These are phyloP conservation scores for Aspergillus versicolor DNA, from an alignment of 2,329 filamentous ascomycete species.

Conservation along the genomic window DNA sequence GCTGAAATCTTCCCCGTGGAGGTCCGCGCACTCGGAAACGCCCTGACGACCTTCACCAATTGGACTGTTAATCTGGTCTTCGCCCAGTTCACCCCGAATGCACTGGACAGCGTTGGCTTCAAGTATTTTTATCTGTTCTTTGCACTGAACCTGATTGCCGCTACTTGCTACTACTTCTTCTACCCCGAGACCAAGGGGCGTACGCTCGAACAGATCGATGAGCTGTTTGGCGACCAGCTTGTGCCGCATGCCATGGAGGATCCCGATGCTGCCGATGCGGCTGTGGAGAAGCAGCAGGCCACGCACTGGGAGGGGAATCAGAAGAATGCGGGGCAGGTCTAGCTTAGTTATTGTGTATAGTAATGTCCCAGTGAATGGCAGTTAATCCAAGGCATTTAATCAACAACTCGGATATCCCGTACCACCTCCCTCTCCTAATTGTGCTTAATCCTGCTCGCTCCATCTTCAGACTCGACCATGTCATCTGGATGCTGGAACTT, in stretches of 20 bases:
- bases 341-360: background rate
- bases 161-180: constrained; percentile 15
- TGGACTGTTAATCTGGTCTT: constrained; percentile 51
- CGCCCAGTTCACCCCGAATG: constrained; percentile 50
- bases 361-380: too few species aligned
- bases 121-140: constrained; percentile 53
- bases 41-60: constrained; percentile 47
- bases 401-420: too few species aligned
- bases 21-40: constrained; percentile 44
- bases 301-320: background rate
- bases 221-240: constrained; percentile 9
- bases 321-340: background rate
- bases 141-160: constrained; percentile 49
- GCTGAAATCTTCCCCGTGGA: constrained; percentile 49
- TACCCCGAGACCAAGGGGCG: constrained; percentile 9
- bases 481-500: too few species aligned
- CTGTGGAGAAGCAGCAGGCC: constrained; percentile 6
- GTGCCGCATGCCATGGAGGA: constrained; percentile 8
- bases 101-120: constrained; percentile 45
- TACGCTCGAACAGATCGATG: constrained; percentile 8
- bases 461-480: too few species aligned
- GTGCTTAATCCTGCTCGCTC: too few species aligned
- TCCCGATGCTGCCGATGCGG: constrained; percentile 1
- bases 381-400: too few species aligned
- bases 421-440: too few species aligned